Evolutionary conservation across 371 early-diverging fungal genomes (phyloP), one percentile per base, ranked within the genome.

Genomic region (Mortierella sp.): DNA sequence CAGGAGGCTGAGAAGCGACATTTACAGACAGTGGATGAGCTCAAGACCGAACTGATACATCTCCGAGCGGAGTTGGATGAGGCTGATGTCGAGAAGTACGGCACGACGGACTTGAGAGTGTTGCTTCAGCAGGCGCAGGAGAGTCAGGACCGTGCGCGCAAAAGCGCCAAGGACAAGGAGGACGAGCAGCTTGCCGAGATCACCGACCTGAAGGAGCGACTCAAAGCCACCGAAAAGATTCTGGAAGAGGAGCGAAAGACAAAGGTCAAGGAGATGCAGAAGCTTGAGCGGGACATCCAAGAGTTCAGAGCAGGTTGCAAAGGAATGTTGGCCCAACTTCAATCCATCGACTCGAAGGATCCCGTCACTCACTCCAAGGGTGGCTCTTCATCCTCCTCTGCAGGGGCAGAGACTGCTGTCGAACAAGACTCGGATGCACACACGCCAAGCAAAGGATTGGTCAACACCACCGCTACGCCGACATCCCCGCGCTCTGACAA

Each of bases 1-100:
- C 81, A 81, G 34, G 86, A 81, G 50, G 82, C 82, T 10, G 86
- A 86, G 53, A 81, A 81, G 71, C 86, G 86, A 0, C 86, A 86
- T 54, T 48, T 86, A 59, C 76, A 75, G 61, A 72, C 77, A 3
- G 77, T 86, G 34, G 79, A 79, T 5, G 43, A 72, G 1, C 77
- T 86, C 26, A 78, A 86, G 79, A 71, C 67, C 1, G 86, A 86
- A 64, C 67, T 86, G 26, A 40, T 26, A 0, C 79, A 79, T 43
- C 76, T 86, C 28, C 78, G 82, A 26, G 40, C 76, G 31, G 79
- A 81, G 16, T 53, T 86, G 34, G 79, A 86, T 4, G 76, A 40
- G 34, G 71, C 82, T 0, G 81, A 85, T 54, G 73, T 79, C 21
- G 81, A 81, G 43, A 78, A 76, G 69, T 81, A 85, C 44, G 81